Percentiles rank a stretch among this genome's conserved stretches.
Conservation (phyloP, 495 filamentous ascomycete species). For the Extremus antarcticus region DNA sequence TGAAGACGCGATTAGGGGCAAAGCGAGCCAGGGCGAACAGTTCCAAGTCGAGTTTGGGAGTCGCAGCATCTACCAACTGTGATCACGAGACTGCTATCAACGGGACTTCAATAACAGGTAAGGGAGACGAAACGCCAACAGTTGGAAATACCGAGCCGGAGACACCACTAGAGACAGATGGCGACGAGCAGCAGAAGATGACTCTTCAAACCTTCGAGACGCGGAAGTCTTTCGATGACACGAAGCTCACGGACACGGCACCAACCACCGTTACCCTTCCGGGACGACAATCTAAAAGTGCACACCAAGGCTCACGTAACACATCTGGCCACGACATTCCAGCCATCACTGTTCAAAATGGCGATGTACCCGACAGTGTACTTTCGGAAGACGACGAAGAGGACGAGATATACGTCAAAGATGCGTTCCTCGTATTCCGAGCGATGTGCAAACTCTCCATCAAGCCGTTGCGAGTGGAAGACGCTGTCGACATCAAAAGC, state of each 20-base stretch:
- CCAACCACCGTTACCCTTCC: slow-evolving; percentile 83
- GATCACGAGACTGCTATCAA: slow-evolving; percentile 31
- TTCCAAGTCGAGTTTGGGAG: slow-evolving; percentile 30
- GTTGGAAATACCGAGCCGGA: slow-evolving; percentile 41
- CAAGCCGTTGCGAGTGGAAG: slow-evolving; percentile 76
- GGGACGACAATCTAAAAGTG: slow-evolving; percentile 33
- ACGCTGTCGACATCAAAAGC: slow-evolving; percentile 81
- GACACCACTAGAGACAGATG: slow-evolving; percentile 47
- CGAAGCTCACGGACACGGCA: slow-evolving; percentile 77
- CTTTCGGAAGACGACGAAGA: slow-evolving; percentile 71
- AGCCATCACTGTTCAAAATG: slow-evolving; percentile 31
- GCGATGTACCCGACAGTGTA: slow-evolving; percentile 34
- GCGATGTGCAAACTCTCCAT: slow-evolving; percentile 97
- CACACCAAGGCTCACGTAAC: slow-evolving; percentile 39
- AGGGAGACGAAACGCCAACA: slow-evolving; percentile 31
- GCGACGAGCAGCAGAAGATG: slow-evolving; percentile 62
- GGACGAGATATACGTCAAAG: slow-evolving; percentile 91
- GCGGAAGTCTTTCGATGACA: slow-evolving; percentile 85
- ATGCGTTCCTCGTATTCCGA: slow-evolving; percentile 92
- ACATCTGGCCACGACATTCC: slow-evolving; percentile 39
- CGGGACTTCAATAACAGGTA: slow-evolving; percentile 12
- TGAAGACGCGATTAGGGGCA: slow-evolving; percentile 73
- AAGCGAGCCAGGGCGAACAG: slow-evolving; percentile 61
- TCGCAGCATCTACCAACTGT: slow-evolving; percentile 27
- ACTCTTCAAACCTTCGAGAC: slow-evolving; percentile 94